Conservation (phyloP, 257 asterid genomes). For the Dorcoceras hygrometricum region DNA sequence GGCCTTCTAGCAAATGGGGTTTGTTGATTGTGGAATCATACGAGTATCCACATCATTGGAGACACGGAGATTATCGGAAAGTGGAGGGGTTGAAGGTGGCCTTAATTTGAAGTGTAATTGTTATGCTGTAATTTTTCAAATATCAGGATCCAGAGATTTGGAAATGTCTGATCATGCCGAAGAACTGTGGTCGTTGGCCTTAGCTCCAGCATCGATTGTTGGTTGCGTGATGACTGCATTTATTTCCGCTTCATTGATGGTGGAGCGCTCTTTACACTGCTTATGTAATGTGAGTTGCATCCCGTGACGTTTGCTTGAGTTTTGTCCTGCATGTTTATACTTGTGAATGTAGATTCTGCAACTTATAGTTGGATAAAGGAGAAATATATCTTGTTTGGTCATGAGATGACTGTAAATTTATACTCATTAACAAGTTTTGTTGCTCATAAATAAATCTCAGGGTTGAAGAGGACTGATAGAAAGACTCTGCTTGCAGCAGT, state of each 20-base stretch:
- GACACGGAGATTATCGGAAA: conserved; percentile 12
- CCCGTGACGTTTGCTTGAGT: too few relatives aligned
- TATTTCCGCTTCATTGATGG: conserved; percentile 52
- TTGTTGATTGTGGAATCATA: conserved; percentile 8
- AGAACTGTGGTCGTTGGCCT: conserved; percentile 40
- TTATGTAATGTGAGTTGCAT: conserved; percentile 37
- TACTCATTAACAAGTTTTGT: not conserved
- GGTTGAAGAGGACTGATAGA: conserved; percentile 53
- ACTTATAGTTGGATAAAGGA: not conserved
- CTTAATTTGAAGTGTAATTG: conserved; percentile 20
- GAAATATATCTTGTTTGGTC: not conserved
- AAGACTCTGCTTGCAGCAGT: conserved; percentile 64
- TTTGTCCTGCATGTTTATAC: not conserved
- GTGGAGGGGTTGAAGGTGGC: not conserved
- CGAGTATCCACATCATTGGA: not conserved
- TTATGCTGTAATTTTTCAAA: conserved; percentile 20
- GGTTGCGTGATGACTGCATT: conserved; percentile 48
- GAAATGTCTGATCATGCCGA: conserved; percentile 25
- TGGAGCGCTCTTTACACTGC: conserved; percentile 52
- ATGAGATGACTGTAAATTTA: too few relatives aligned
- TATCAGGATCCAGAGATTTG: conserved; percentile 44
- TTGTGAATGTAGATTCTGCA: not conserved
- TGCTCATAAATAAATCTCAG: conserved; percentile 21
- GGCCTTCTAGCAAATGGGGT: not conserved
- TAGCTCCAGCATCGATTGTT: conserved; percentile 59